phyloP scores from a whole-genome alignment of 1,139 yeast genomes.

The Keqinozyma sinolaborantium region DNA sequence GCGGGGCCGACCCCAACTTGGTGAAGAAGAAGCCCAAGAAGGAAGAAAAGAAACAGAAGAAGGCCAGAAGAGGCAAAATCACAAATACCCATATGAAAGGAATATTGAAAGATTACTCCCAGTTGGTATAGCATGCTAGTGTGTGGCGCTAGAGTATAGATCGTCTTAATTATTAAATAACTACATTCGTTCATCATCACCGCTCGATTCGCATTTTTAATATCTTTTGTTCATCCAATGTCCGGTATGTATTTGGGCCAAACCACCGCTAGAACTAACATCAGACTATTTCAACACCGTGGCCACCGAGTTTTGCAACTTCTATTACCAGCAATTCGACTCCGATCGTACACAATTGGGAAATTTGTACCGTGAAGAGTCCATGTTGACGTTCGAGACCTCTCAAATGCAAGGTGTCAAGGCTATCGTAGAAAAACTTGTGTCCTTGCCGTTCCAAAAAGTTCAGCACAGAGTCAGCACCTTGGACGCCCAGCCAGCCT shows the following conservation, averaged over 20 bases:
- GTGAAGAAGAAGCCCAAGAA: conserved; percentile 63
- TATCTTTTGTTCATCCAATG: conserved; percentile 6
- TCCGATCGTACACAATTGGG: conserved; percentile 90
- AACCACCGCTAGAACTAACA: conserved; percentile 10
- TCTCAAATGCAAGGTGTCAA: conserved; percentile 93
- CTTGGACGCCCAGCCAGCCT: conserved; percentile 96
- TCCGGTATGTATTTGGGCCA: conserved; percentile 11
- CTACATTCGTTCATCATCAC: no score
- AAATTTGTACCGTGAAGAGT: conserved; percentile 90
- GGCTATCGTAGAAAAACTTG: conserved; percentile 86
- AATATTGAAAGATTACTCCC: conserved; percentile 79
- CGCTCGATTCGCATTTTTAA: not conserved
- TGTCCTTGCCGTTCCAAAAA: conserved; percentile 83
- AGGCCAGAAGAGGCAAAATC: conserved; percentile 87
- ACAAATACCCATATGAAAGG: conserved; percentile 97
- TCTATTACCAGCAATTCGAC: conserved; percentile 95
- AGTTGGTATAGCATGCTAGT: conserved; percentile 26
- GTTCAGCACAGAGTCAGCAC: conserved; percentile 92
- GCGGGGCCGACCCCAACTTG: conserved; percentile 94
- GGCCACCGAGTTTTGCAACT: conserved; percentile 82
- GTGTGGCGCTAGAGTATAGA: no score
- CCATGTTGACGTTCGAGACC: conserved; percentile 96
- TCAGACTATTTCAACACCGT: conserved; percentile 69
- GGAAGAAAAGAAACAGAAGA: conserved; percentile 89
- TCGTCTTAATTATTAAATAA: no score